Evolutionary conservation across 1,139 yeast species (phyloP), one percentile per base, ranked within the genome.

Genomic region (Zhuliangozyma blackwelliae): DNA sequence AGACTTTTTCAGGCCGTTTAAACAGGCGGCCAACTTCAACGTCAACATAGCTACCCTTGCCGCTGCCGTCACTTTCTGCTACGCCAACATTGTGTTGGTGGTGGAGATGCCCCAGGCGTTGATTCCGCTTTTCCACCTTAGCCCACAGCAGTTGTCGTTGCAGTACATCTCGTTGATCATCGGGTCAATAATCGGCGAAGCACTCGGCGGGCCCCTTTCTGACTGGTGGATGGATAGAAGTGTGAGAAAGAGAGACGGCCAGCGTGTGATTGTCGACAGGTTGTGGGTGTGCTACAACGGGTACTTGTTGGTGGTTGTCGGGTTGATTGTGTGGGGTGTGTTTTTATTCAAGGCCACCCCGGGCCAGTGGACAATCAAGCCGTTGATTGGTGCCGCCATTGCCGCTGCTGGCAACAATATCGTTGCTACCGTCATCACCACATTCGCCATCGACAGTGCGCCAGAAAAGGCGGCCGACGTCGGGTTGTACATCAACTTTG

Each of bases 401-500:
- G 56, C 57, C 10, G 53, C 59, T 10, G 50, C 46, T 5, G 61
- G 61, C 7, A 51, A 52, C 31, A 54, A 55, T 25, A 52, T 56
- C 28, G 50, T 53, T 21, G 46, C 58, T 10, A 55, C 61, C 4
- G 48, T 50, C 22, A 32, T 51, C 27, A 47, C 48, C 27, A 46
- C 59, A 1, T 55, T 49, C 39, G 47, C 51, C 7, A 49, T 52
- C 29, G 55, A 47, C 28, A 31, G 37, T 31, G 38, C 38, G 19
- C 52, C 53, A 13, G 25, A 9, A 5, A 31, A 40, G 22, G 51
- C 55, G 10, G 38, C 51, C 11, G 54, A 50, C 31, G 36, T 46
- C 26, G 54, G 55, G 10, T 35, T 50, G 28, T 49, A 41, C 31
- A 32, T 52, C 5, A 48, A 40, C 28, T 28, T 51, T 25, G 45